These are phyloP conservation scores for Phalaenopsis hybrid DNA, from an alignment of 116 monocot genomes.

Conservation along the genomic window DNA sequence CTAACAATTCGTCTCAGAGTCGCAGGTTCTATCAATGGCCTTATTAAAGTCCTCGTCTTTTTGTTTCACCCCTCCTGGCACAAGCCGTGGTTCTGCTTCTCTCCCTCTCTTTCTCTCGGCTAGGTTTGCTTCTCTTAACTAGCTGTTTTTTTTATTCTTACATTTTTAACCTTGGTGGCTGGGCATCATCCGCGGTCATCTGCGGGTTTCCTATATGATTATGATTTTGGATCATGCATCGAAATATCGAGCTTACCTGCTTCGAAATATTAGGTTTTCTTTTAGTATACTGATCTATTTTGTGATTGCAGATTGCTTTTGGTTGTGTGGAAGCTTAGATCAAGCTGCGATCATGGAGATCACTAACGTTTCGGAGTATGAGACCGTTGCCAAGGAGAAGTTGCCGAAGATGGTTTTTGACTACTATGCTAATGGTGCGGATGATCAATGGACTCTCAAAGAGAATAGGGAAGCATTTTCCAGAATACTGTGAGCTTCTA, in stretches of 20 bases:
- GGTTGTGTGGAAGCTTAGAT: neutral
- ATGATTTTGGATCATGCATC: too few relatives aligned
- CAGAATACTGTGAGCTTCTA: slow-evolving; percentile 62
- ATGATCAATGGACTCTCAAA: slow-evolving; percentile 88
- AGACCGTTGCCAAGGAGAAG: slow-evolving; percentile 75
- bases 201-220: too few relatives aligned
- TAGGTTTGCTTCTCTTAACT: too few relatives aligned
- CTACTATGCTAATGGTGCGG: slow-evolving; percentile 94
- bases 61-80: too few relatives aligned
- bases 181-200: too few relatives aligned
- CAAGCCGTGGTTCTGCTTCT: too few relatives aligned
- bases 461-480: slow-evolving; percentile 96
- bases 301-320: neutral
- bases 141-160: too few relatives aligned
- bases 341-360: slow-evolving; percentile 36
- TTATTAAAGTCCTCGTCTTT: too few relatives aligned
- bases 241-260: neutral
- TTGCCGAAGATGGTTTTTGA: slow-evolving; percentile 91
- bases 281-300: neutral
- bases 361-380: slow-evolving; percentile 78
- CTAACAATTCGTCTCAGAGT: too few relatives aligned
- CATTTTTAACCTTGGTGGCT: too few relatives aligned
- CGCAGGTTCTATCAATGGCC: too few relatives aligned
- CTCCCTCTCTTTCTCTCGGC: too few relatives aligned
- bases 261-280: neutral